Base-by-base conservation (phyloP, 1,284 basidiomycete genomes). In the Lentinula novae-zelandiae region DNA sequence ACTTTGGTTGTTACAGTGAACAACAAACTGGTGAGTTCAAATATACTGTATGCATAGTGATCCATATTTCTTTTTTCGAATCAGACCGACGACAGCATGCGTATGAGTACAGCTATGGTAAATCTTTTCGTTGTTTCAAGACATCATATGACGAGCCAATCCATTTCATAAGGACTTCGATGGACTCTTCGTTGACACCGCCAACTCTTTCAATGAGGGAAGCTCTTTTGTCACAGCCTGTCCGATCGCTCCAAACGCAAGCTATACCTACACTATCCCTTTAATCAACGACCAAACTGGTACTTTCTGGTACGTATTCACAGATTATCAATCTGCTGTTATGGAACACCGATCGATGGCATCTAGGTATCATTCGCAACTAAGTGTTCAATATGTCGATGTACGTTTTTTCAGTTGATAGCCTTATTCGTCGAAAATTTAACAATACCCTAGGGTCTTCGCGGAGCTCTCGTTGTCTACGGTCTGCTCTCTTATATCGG, bases 201-300 rank as follows among this genome's bases (percentile, higher is more conserved):
- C 36, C 17, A 66, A 70, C 52, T 56, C 65, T 10, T 72, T 58
- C 60, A 61, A 72, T 40, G 67, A 69, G 42, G 70, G 70, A 7
- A 62, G 67, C 7, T 67, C 69, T 5, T 70, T 69, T 31, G 71
- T 72, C 10, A 69, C 66, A 22, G 62, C 67, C 64, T 86, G 84
- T 65, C 81, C 82, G 0, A 83, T 86, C 61, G 73, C 75, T 0
- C 70, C 79, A 0, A 73, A 74, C 0, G 65, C 73, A 22, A 74
- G 73, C 8, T 85, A 82, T 72, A 72, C 77, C 22, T 85, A 77
- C 62, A 66, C 73, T 51, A 72, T 77, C 63, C 67, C 64, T 15
- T 62, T 68, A 4, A 38, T 53, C 31, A 64, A 52, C 33, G 15
- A 56, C 17, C 73, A 74, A 63, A 66, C 70, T 42, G 74, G 75